Base-by-base conservation (phyloP, 352 stramenopile genomes). In the Plasmopara muralis region DNA sequence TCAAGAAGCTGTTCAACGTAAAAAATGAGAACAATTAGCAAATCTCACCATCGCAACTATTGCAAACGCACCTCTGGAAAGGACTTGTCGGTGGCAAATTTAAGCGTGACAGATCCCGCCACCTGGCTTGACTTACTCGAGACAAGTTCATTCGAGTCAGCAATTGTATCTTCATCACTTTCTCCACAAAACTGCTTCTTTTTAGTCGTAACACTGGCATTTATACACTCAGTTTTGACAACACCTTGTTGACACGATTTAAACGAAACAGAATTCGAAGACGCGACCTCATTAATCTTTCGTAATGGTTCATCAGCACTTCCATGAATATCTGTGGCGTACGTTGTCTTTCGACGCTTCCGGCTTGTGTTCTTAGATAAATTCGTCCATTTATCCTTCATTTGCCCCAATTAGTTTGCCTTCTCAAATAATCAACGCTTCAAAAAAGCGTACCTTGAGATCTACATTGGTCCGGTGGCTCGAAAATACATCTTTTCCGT, bases 401-500 rank as follows among this genome's bases (percentile, higher is more conserved):
- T 37, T 2, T 15, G 43, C 9, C 50, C 46, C 15, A 34, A 25
- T 25, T 25, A 25, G 20, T 25, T 25, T 25, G 20, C 20, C 20
- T 25, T 25, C 20, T 25, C 20, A 3, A 25, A 3, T 25, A 1
- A 25, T 25, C 20, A 3, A 25, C 20, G 20, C 20, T 25, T 1
- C 20, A 25, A 25, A 3, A 25, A 3, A 3, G 20, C 20, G 20
- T 30, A 85, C 74, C 71, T 88, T 88, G 18, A 88, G 58, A 49
- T 88, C 74, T 10, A 82, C 63, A 31, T 86, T 85, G 0, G 71
- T 88, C 29, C 77, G 62, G 37, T 77, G 71, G 0, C 2, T 33
- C 7, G 57, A 58, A 54, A 88, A 88, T 2, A 86, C 55, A 5
- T 33, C 43, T 1, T 46, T 16, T 0, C 77, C 72, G 6, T 72